phyloP scores from a whole-genome alignment of 164 flowering plant genomes.

The Brasenia schreberi region DNA sequence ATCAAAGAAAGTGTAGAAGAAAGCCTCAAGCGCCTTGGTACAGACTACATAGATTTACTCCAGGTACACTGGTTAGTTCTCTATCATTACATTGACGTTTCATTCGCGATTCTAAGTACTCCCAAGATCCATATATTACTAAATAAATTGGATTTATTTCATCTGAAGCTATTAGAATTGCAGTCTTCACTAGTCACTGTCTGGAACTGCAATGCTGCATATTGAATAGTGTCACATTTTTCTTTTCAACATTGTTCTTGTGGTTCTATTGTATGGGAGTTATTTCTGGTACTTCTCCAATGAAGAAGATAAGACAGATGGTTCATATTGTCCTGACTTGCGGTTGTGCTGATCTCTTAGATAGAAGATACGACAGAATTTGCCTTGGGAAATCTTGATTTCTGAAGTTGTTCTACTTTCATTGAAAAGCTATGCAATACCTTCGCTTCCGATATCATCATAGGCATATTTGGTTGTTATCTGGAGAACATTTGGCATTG shows the following conservation, averaged over 20 bases:
- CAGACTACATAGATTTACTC: slow-evolving; percentile 87
- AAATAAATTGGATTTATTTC: too few relatives aligned
- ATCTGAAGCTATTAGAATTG: not conserved
- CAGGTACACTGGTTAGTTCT: slow-evolving; percentile 86
- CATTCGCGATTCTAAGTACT: not conserved
- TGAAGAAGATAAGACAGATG: too few relatives aligned
- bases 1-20: slow-evolving; percentile 92
- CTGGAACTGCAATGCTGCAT: too few relatives aligned
- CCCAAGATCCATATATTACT: not conserved
- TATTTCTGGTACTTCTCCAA: too few relatives aligned
- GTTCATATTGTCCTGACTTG: too few relatives aligned
- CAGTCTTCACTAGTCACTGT: not conserved
- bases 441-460: not conserved
- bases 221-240: too few relatives aligned
- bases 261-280: too few relatives aligned
- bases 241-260: too few relatives aligned
- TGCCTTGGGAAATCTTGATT: not conserved
- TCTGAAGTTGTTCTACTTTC: not conserved
- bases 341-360: too few relatives aligned
- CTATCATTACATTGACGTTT: not conserved
- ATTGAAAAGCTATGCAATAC: not conserved
- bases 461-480: too few relatives aligned
- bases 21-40: slow-evolving; percentile 77
- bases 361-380: too few relatives aligned
- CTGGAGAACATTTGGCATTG: too few relatives aligned